Base-by-base conservation (phyloP, 805 yeast species). In the Tetrapisispora pingtungensis region DNA sequence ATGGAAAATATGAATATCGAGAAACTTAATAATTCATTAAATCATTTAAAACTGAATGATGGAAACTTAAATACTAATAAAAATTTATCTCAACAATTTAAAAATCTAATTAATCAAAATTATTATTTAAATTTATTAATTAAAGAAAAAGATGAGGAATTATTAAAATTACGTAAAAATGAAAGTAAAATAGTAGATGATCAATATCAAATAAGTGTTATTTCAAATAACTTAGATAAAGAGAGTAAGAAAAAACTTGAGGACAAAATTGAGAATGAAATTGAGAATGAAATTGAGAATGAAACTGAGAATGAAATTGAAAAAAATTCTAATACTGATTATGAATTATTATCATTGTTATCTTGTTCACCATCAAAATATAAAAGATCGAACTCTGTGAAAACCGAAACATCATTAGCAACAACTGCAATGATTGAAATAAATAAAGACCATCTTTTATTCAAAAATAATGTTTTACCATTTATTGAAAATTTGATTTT, bases 41-140 rank as follows among this genome's bases (percentile, higher is more conserved):
- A 37, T 10, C 4, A 10, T 3, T 37, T 37, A 18, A 15, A 28
- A 18, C 4, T 37, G 6, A 28, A 27, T 17, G 40, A 37, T 17
- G 13, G 27, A 13, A 28, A 27, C 15, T 24, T 6, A 4, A 26
- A 17, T 18, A 17, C 7, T 24, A 17, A 26, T 20, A 28, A 13
- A 8, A 8, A 15, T 10, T 26, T 10, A 14, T 39, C 41, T 13
- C 12, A 30, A 5, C 12, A 24, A 7, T 31, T 39, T n/a, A 31
- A 20, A 3, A 39, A n/a, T 14, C 20, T 39, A n/a, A n/a, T 18
- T 8, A 54, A 57, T 34, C 59, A 56, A 34, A 54, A 52, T 32
- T 56, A 50, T 35, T 58, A 55, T 46, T 42, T 58, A 42, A 49
- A 49, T 27, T 36, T 56, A 39, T 54, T 50, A 12, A 47, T 56